Evolutionary conservation across 83 land plant species (phyloP), one percentile per base, ranked within the genome.

Genomic region (Picea engelmannii): DNA sequence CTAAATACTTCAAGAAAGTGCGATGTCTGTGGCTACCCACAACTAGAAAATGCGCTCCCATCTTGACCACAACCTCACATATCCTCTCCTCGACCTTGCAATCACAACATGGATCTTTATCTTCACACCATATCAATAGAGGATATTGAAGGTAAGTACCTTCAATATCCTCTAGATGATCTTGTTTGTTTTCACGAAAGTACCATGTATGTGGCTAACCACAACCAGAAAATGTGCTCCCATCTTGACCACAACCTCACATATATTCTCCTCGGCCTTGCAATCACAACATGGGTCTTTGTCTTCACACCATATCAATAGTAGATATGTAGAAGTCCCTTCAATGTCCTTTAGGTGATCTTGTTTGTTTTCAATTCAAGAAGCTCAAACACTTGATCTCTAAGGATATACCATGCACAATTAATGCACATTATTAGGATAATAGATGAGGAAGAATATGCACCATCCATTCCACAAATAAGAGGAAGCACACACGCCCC

Each of bases 231-330:
- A 68, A 31, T 69, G n/a, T 38, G 73, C 44, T 6, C 47, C 40
- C 5, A 69, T 35, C 2, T 69, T 13, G 8, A 16, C 17, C 10
- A 0, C 38, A 31, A n/a, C n/a, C n/a, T n/a, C n/a, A n/a, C n/a
- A n/a, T n/a, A n/a, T n/a, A n/a, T n/a, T n/a, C n/a, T n/a, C 38
- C 31, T 67, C 31, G 25, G 71, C 16, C 71, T 67, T 17, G 16
- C 71, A 67, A 31, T 67, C 42, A 67, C 71, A 67, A 67, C 71
- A 31, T 67, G 71, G 42, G 42, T 25, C 4, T 67, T 5, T 67
- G 5, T 16, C 42, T 27, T 67, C 20, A 67, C 71, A 31, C 31
- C 31, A 35, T 67, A 67, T 25, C 38, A 17, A 67, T 67, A 11
- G 38, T 17, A 67, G 35, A 31, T 69, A n/a, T n/a, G n/a, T n/a